Base-by-base conservation (phyloP, 768 basidiomycete species). In the Pleurotus tuber-regium region DNA sequence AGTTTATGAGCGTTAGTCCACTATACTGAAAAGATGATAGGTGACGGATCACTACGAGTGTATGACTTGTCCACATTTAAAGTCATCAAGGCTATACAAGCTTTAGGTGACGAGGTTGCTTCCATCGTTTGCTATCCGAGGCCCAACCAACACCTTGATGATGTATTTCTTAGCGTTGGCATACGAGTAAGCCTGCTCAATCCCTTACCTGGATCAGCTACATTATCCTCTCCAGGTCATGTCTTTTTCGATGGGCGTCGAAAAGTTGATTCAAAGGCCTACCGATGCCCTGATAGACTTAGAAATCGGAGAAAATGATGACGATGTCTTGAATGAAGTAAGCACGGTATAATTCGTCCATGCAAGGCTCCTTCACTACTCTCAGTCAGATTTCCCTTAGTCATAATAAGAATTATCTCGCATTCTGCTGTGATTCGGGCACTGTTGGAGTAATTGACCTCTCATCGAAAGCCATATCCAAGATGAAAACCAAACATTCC, bases 351-450 rank as follows among this genome's bases (percentile, higher is more conserved):
- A n/a, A n/a, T n/a, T n/a, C n/a, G n/a, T n/a, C n/a, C n/a, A n/a
- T n/a, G n/a, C n/a, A n/a, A n/a, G n/a, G n/a, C n/a, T n/a, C n/a
- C n/a, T 33, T 46, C 33, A 33, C 47, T n/a, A 12, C 40, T 6
- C 63, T 71, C 66, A 78, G 72, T 64, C 66, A 92, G 89, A 78
- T 91, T 61, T 73, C 74, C 53, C 59, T 89, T 57, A 84, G 81
- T 66, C 57, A 62, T 24, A 77, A 78, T 55, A 74, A 76, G 63
- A 72, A 72, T 58, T 60, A 79, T 64, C 57, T 92, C 36, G 87
- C 86, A 4, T 90, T 87, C 64, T 80, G 82, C 54, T 75, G 78
- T 25, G 91, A 92, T 64, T 78, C 78, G 16, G 90, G 90, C 0
- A 57, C 60, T 12, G 85, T 89, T 10, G 89, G 89, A 0, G 67